These are phyloP conservation scores for Phytophthora cajani DNA, from an alignment of 352 stramenopile species.

Conservation along the genomic window DNA sequence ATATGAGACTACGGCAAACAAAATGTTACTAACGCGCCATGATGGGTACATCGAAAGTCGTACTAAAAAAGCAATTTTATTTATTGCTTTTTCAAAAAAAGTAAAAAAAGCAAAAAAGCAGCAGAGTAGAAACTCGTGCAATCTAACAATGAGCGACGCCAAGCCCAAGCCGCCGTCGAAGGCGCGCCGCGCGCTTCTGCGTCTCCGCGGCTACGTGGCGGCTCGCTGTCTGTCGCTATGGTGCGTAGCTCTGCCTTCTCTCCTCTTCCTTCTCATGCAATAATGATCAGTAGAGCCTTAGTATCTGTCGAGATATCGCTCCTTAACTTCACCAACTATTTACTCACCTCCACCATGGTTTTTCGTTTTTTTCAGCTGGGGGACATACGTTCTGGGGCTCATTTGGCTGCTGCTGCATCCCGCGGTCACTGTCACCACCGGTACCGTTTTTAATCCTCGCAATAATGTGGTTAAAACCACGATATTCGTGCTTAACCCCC, in stretches of 20 bases:
- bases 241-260: slow-evolving; percentile 18
- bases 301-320: slow-evolving; percentile 3
- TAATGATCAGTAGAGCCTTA: neutral
- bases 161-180: slow-evolving; percentile 24
- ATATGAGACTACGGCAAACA: too few relatives aligned
- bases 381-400: slow-evolving; percentile 67
- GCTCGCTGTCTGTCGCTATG: slow-evolving; percentile 48
- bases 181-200: slow-evolving; percentile 35
- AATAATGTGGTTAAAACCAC: neutral
- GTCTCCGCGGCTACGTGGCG: slow-evolving; percentile 29
- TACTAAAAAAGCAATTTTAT: too few relatives aligned
- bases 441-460: slow-evolving; percentile 19
- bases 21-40: too few relatives aligned
- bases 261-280: slow-evolving; percentile 6
- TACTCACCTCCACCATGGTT: neutral
- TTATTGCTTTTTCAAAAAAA: too few relatives aligned
- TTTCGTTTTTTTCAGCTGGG: slow-evolving; percentile 50
- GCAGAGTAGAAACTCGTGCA: neutral
- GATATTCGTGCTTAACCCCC: neutral
- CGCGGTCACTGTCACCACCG: slow-evolving; percentile 77
- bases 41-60: too few relatives aligned
- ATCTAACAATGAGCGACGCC: neutral
- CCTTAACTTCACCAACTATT: neutral
- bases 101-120: too few relatives aligned
- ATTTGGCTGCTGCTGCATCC: slow-evolving; percentile 86